Evolutionary conservation across 108 stramenopile genomes (phyloP).

Genomic region (Nitzschia sp.): DNA sequence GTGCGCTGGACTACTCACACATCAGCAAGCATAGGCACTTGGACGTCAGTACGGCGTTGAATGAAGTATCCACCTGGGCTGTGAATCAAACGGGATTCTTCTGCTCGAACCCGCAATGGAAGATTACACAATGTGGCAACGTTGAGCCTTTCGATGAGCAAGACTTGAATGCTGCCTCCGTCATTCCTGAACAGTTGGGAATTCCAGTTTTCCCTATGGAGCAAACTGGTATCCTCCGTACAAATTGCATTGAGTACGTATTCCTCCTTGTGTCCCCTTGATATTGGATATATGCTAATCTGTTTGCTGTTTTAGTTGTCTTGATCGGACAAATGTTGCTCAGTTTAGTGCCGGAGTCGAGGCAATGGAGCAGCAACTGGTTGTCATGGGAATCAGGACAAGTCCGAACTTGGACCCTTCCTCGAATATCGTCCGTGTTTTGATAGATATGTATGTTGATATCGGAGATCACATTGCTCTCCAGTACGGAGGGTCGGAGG

Average conservation of each 20-base stretch:
- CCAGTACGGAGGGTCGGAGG: constrained; percentile 98
- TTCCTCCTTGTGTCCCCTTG: neutral
- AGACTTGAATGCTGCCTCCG: constrained; percentile 43
- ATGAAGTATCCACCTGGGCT: constrained; percentile 91
- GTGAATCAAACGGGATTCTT: constrained; percentile 95
- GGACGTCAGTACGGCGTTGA: constrained; percentile 84
- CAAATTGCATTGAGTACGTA: constrained; percentile 97
- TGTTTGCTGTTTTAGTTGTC: constrained; percentile 45
- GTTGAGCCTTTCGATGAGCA: constrained; percentile 71
- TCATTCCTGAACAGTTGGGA: constrained; percentile 61
- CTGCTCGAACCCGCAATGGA: constrained; percentile 84
- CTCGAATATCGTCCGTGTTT: constrained; percentile 83
- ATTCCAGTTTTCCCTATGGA: constrained; percentile 89
- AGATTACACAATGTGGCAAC: constrained; percentile 67
- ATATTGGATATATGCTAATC: neutral
- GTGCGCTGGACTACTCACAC: constrained; percentile 88
- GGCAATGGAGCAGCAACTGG: constrained; percentile 89
- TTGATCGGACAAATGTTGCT: constrained; percentile 98
- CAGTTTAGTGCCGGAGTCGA: constrained; percentile 94
- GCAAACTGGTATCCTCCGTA: constrained; percentile 93
- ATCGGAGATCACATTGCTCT: constrained; percentile 94
- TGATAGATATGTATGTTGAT: constrained; percentile 98
- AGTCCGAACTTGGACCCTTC: constrained; percentile 78
- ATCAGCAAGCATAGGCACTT: constrained; percentile 85
- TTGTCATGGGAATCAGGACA: constrained; percentile 90